Evolutionary conservation across 2,329 filamentous ascomycete genomes (phyloP).

Genomic region (Colletotrichum lindemuthianum): DNA sequence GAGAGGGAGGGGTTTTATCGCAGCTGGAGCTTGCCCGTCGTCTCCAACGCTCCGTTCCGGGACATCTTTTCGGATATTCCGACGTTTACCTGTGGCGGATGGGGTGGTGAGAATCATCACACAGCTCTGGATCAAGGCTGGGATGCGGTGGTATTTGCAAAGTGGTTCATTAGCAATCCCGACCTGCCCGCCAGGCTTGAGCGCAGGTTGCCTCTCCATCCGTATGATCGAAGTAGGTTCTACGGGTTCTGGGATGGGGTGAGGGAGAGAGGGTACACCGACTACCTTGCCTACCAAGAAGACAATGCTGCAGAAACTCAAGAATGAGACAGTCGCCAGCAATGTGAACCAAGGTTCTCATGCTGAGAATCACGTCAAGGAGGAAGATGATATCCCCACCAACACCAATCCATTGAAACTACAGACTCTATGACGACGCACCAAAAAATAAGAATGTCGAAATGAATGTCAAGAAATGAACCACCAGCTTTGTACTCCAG

Average conservation of each 20-base stretch:
- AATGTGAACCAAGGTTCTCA: no score
- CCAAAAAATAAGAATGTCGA: slow-evolving; percentile 5
- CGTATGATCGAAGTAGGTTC: slow-evolving; percentile 51
- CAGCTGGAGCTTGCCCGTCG: slow-evolving; percentile 43
- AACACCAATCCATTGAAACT: slow-evolving; percentile 8
- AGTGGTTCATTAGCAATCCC: slow-evolving; percentile 57
- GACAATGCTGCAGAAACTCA: neutral
- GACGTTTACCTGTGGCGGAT: slow-evolving; percentile 40
- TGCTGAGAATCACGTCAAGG: neutral
- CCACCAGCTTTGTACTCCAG: slow-evolving; percentile 20
- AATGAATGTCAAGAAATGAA: slow-evolving; percentile 33
- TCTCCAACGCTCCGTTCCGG: slow-evolving; percentile 41
- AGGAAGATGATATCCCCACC: neutral
- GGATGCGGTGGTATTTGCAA: slow-evolving; percentile 54
- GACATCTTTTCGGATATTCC: slow-evolving; percentile 43
- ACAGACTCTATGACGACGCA: neutral
- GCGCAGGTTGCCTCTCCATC: slow-evolving; percentile 48
- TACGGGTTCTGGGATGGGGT: slow-evolving; percentile 42
- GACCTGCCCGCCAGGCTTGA: slow-evolving; percentile 54
- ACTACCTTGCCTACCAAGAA: slow-evolving; percentile 42
- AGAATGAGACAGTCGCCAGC: neutral
- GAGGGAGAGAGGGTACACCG: slow-evolving; percentile 46
- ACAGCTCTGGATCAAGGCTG: slow-evolving; percentile 41
- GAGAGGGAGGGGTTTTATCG: slow-evolving; percentile 50
- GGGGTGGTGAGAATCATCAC: slow-evolving; percentile 41